phyloP scores from a whole-genome alignment of 202 grass and related monocot genomes.

The Setaria italica region DNA sequence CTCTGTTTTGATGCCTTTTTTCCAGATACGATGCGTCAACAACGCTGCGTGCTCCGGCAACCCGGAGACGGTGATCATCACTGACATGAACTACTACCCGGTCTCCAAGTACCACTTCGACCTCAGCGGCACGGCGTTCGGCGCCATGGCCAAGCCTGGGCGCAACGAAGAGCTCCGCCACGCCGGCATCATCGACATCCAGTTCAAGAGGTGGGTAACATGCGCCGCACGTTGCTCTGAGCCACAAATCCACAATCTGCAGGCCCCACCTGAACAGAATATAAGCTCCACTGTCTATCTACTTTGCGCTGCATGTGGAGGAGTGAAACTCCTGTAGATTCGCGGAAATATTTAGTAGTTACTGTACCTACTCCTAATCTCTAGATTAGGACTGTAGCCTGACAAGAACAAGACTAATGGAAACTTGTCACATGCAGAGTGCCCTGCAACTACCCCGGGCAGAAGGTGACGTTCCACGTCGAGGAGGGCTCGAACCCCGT shows the following conservation, averaged over 20 bases:
- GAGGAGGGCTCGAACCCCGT: slow-evolving; percentile 82
- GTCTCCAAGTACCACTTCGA: slow-evolving; percentile 81
- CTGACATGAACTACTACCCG: slow-evolving; percentile 83
- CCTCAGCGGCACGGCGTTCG: slow-evolving; percentile 87
- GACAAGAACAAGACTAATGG: not conserved
- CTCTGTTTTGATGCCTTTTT: not conserved
- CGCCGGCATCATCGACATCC: slow-evolving; percentile 81
- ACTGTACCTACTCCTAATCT: slow-evolving; percentile 35
- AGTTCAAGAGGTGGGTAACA: slow-evolving; percentile 71
- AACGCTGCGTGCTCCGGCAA: slow-evolving; percentile 72
- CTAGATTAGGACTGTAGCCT: not conserved
- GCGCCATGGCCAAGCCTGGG: slow-evolving; percentile 75
- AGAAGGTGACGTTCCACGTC: slow-evolving; percentile 84
- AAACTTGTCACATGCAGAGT: slow-evolving; percentile 58
- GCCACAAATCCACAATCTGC: not conserved
- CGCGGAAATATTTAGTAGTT: slow-evolving; percentile 4
- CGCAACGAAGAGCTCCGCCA: slow-evolving; percentile 69
- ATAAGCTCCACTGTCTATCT: not conserved
- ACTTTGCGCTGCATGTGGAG: not conserved
- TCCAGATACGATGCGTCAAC: slow-evolving; percentile 61
- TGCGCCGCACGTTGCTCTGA: slow-evolving; percentile 12
- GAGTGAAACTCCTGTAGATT: slow-evolving; percentile 37
- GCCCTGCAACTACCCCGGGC: slow-evolving; percentile 72
- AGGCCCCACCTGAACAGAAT: slow-evolving; percentile 27
- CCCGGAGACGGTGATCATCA: slow-evolving; percentile 68